phyloP scores from a whole-genome alignment of 305 asterid genomes.

The Andrographis paniculata region DNA sequence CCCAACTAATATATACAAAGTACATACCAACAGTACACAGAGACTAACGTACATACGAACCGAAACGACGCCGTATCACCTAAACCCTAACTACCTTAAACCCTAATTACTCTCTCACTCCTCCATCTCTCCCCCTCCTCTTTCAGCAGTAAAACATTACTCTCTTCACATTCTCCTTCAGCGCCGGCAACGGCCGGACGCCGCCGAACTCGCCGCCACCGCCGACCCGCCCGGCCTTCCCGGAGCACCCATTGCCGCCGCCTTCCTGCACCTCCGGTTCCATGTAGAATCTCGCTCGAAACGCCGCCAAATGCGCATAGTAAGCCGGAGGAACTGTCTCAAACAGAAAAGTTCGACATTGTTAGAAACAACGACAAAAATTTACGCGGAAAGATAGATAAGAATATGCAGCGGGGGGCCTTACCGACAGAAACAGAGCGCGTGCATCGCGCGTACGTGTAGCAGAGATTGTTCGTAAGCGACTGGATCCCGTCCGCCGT shows the following conservation, averaged over 20 bases:
- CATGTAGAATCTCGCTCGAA: conserved; percentile 93
- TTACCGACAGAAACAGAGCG: conserved; percentile 97
- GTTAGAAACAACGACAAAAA: neutral
- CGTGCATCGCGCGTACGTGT: conserved; percentile 97
- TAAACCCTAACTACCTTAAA: neutral
- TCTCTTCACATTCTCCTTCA: conserved; percentile 91
- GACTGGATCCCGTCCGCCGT: conserved; percentile 96
- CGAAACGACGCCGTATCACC: neutral
- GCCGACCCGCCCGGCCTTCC: conserved; percentile 36
- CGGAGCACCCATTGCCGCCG: conserved; percentile 31
- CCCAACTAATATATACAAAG: too few relatives aligned
- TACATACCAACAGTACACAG: too few relatives aligned
- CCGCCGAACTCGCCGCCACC: conserved; percentile 44
- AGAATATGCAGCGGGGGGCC: conserved; percentile 11
- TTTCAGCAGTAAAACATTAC: conserved; percentile 90
- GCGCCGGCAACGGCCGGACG: conserved; percentile 86
- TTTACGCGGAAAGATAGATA: conserved; percentile 1
- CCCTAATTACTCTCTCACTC: conserved; percentile 21
- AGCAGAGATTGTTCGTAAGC: conserved; percentile 90
- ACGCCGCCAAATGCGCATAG: conserved; percentile 95
- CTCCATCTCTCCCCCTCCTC: neutral
- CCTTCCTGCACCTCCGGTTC: conserved; percentile 75
- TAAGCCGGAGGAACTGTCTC: conserved; percentile 86
- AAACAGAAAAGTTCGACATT: neutral
- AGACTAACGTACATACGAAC: too few relatives aligned